Base-by-base conservation (phyloP, 768 basidiomycete species). In the Postia placenta region DNA sequence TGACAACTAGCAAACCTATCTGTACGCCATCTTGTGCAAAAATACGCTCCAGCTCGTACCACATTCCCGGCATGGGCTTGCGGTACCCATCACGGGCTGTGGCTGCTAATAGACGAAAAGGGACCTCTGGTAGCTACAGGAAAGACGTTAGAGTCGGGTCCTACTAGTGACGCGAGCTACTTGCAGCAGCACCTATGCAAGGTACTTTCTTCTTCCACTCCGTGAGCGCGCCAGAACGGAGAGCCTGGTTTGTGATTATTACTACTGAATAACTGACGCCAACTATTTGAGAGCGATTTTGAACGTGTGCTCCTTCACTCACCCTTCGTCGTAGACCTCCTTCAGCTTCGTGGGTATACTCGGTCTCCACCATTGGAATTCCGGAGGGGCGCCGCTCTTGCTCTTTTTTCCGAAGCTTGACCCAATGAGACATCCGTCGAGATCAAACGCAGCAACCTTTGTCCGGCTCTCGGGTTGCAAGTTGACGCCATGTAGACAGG, bases 1-100 rank as follows among this genome's bases (percentile, higher is more conserved):
- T 35, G 33, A 43, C 7, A 27, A 41, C 3, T 17, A 11, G 20
- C 75, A 6, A 45, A 87, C 92, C 87, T 58, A 95, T 86, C 14
- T 70, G 63, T 5, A 85, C 66, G 11, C 76, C 75, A 27, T 80
- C 75, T 50, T 75, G 67, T 5, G 63, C 65, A 57, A 83, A 88
- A 30, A 88, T 70, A 2, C 69, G 70, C 56, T 83, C 78, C 40
- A 94, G 66, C 53, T 83, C 82, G 49, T 76, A 70, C 83, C 85
- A 95, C 76, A 94, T 92, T 2, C 91, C 91, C 11, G 79, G 80
- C 73, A 89, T 84, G 3, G 93, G 93, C 64, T 96, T 96, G 14
- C 93, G 73, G 57, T 79, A 90, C 26, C 73, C 73, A 57, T 95
- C 92, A 54, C 74, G 81, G 4, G 74, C 79, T 1, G 75, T 80